phyloP scores from a whole-genome alignment of 2,329 filamentous ascomycete genomes.

The Penicillium hordei region DNA sequence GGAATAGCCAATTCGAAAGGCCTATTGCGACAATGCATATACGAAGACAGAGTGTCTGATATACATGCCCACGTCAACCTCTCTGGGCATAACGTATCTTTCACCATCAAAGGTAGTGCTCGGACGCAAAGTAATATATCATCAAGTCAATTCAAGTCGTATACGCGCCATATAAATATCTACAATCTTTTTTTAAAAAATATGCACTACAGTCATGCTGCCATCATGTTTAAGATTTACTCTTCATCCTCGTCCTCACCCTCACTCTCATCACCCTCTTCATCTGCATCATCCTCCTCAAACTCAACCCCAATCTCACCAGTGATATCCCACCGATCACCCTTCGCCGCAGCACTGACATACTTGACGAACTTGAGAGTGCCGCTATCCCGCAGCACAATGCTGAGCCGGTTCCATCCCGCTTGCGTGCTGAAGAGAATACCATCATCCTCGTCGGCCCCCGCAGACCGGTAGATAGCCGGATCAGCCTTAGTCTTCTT shows the following conservation, averaged over 20 bases:
- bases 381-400: conserved; percentile 84
- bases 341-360: conserved; percentile 75
- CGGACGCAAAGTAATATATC: background rate
- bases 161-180: conserved; percentile 7
- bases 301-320: conserved; percentile 72
- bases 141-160: conserved; percentile 10
- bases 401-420: conserved; percentile 85
- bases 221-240: background rate
- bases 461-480: conserved; percentile 77
- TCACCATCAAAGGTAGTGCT: background rate
- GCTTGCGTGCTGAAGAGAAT: conserved; percentile 69
- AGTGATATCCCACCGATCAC: conserved; percentile 89
- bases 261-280: conserved; percentile 38
- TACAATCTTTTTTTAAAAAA: background rate
- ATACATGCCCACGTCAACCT: background rate
- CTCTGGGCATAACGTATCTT: background rate
- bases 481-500: conserved; percentile 60
- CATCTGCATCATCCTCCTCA: conserved; percentile 51
- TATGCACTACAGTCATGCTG: background rate
- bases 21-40: too few species aligned
- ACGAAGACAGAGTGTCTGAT: background rate
- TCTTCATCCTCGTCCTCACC: conserved; percentile 31
- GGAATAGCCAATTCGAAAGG: too few species aligned
- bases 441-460: conserved; percentile 68
- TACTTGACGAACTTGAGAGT: conserved; percentile 96